phyloP scores from a whole-genome alignment of 2,329 filamentous ascomycete genomes.

The Sporothrix phasma region DNA sequence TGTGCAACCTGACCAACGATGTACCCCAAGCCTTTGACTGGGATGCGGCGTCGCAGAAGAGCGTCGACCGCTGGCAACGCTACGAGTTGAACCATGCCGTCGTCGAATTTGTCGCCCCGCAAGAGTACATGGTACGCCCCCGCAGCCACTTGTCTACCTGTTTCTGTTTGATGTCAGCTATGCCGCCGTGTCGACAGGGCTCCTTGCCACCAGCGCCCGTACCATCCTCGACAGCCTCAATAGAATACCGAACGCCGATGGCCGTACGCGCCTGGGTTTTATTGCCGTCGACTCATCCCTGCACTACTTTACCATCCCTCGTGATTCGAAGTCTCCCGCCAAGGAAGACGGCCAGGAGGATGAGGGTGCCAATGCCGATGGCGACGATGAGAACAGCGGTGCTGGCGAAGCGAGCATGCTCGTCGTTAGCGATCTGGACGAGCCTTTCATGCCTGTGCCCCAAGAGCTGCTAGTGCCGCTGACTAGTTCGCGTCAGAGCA shows the following conservation, averaged over 20 bases:
- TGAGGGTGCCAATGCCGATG: conserved; percentile 35
- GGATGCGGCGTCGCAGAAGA: conserved; percentile 87
- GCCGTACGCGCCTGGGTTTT: conserved; percentile 85
- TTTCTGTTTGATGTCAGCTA: conserved; percentile 95
- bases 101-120: conserved; percentile 92
- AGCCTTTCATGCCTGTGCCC: conserved; percentile 91
- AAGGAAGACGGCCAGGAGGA: conserved; percentile 26
- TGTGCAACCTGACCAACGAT: conserved; percentile 98
- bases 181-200: conserved; percentile 76
- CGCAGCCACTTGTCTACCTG: conserved; percentile 88
- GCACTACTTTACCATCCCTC: conserved; percentile 88
- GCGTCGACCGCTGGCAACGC: conserved; percentile 82
- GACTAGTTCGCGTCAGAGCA: conserved; percentile 77
- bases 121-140: conserved; percentile 99
- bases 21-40: conserved; percentile 99
- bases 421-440: conserved; percentile 88
- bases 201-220: conserved; percentile 82
- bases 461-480: conserved; percentile 84
- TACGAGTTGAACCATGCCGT: conserved; percentile 93
- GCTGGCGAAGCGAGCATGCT: conserved; percentile 74
- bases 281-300: conserved; percentile 90
- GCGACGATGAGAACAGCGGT: conserved; percentile 56
- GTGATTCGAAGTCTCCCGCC: conserved; percentile 17
- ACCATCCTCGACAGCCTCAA: conserved; percentile 93
- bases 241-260: conserved; percentile 95